Evolutionary conservation across 768 basidiomycete species (phyloP).

Genomic region (Lepiota brunneoincarnata): DNA sequence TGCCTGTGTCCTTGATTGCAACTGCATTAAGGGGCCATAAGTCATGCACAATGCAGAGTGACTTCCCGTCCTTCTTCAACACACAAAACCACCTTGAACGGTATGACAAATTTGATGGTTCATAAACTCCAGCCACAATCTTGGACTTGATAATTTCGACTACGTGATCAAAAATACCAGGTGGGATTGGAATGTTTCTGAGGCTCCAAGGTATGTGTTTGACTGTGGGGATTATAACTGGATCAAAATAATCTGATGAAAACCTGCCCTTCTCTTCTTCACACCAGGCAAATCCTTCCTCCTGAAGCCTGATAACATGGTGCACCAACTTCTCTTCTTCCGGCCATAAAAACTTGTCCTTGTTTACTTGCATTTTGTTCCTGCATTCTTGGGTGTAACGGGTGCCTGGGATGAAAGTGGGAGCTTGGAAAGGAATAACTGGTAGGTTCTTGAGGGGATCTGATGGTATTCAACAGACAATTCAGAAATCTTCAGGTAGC

Average conservation of each 20-base stretch:
- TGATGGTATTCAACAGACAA: conserved; percentile 25
- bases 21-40: conserved; percentile 19
- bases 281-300: conserved; percentile 30
- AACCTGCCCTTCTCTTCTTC: conserved; percentile 28
- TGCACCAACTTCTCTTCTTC: conserved; percentile 34
- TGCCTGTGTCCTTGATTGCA: conserved; percentile 15
- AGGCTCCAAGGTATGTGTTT: conserved; percentile 29
- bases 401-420: conserved; percentile 27
- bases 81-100: conserved; percentile 19
- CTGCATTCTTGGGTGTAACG: conserved; percentile 24
- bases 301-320: conserved; percentile 28
- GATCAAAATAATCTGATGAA: conserved; percentile 21
- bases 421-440: conserved; percentile 24
- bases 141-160: conserved; percentile 24
- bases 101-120: conserved; percentile 12
- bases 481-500: conserved; percentile 29
- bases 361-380: conserved; percentile 23
- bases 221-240: conserved; percentile 22
- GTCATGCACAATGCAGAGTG: conserved; percentile 17
- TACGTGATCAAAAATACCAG: conserved; percentile 23
- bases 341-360: conserved; percentile 27
- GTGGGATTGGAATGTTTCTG: conserved; percentile 30
- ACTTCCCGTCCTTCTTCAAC: conserved; percentile 17
- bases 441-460: conserved; percentile 31
- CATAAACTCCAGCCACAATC: conserved; percentile 9